Conservation (phyloP, 257 asterid species). For the Solanum gracilifrons region DNA sequence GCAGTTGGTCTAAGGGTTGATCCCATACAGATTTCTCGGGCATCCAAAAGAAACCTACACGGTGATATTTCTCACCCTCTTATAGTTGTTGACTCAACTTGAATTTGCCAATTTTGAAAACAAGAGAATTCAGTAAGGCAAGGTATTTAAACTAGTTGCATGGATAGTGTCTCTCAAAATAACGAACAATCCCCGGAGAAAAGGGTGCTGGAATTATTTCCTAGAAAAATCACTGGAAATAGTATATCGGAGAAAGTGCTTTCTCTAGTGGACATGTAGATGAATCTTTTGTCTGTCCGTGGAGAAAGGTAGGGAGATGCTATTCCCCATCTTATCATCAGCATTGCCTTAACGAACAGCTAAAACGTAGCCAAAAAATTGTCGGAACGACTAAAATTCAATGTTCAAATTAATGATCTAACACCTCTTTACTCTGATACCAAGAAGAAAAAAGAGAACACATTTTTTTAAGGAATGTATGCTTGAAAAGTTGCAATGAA, state of each 20-base stretch:
- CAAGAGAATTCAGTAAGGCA: not conserved
- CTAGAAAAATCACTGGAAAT: not conserved
- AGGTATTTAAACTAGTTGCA: not conserved
- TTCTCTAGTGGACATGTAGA: not conserved
- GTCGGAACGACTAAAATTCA: not conserved
- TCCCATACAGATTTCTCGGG: not conserved
- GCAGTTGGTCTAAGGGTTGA: not conserved
- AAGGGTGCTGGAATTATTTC: not conserved
- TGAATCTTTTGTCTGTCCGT: not conserved
- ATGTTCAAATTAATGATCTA: not conserved
- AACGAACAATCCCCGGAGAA: not conserved
- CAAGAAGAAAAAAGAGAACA: not conserved
- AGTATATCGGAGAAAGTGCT: not conserved
- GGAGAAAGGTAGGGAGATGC: not conserved
- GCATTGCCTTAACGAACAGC: not conserved
- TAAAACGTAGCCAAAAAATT: not conserved
- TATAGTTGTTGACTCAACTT: not conserved
- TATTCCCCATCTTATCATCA: not conserved
- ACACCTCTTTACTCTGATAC: not conserved
- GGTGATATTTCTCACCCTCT: not conserved
- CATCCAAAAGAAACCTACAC: not conserved
- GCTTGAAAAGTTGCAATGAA: not conserved
- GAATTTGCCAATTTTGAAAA: not conserved
- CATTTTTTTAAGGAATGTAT: not conserved
- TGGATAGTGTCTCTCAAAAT: not conserved